Evolutionary conservation across 2,329 filamentous ascomycete species (phyloP).

Genomic region (Colletotrichum agaves): DNA sequence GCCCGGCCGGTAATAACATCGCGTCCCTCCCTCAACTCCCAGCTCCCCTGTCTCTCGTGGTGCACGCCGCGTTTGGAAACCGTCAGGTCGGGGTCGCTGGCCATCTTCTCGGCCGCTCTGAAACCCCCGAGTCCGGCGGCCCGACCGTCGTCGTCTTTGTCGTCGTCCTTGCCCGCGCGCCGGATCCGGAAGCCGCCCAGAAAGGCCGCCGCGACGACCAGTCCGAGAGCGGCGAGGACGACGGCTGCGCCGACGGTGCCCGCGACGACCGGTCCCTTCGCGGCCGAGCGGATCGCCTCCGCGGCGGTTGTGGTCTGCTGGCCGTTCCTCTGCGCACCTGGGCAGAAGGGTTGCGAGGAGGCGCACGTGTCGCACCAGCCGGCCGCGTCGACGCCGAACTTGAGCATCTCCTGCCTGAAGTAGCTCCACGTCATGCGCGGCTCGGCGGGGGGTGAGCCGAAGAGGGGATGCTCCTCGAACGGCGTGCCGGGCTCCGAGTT

Average conservation of each 20-base stretch:
- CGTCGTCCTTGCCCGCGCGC: constrained; percentile 29
- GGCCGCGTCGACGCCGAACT: constrained; percentile 47
- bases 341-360: constrained; percentile 53
- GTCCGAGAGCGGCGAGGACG: constrained; percentile 49
- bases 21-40: constrained; percentile 54
- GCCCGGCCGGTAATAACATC: constrained; percentile 31
- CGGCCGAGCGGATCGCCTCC: constrained; percentile 1
- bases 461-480: constrained; percentile 54
- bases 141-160: constrained; percentile 26
- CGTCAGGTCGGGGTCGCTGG: constrained; percentile 55
- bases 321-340: not conserved
- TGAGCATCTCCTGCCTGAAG: constrained; percentile 52
- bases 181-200: constrained; percentile 49
- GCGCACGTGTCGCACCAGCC: constrained; percentile 60
- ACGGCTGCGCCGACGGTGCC: constrained; percentile 59
- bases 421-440: constrained; percentile 50
- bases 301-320: constrained; percentile 1
- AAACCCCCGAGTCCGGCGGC: constrained; percentile 50
- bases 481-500: constrained; percentile 51
- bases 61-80: constrained; percentile 47
- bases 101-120: constrained; percentile 57
- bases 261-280: constrained; percentile 50
- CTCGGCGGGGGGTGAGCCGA: constrained; percentile 48
- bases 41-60: constrained; percentile 61
- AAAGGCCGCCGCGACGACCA: constrained; percentile 47